Conservation (phyloP, 2,329 filamentous ascomycete species). For the Ophiostoma sp. region DNA sequence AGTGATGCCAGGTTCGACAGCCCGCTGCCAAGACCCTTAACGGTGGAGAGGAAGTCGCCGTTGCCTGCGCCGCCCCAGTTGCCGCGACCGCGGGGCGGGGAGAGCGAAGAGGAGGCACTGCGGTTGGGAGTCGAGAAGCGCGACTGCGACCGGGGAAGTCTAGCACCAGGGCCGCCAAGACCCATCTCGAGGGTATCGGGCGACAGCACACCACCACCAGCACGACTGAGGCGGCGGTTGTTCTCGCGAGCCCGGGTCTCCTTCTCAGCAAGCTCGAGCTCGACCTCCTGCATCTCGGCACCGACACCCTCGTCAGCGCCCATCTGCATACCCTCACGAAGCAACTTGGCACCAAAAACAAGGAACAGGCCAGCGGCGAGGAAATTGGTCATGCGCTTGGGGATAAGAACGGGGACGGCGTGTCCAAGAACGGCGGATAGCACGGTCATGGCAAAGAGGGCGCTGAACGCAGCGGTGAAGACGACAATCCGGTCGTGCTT, state of each 20-base stretch:
- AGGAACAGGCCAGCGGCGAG: slow-evolving; percentile 81
- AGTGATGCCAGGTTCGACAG: slow-evolving; percentile 82
- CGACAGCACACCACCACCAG: slow-evolving; percentile 44
- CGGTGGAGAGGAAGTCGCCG: slow-evolving; percentile 48
- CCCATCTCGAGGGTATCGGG: slow-evolving; percentile 79
- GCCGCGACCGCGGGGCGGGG: slow-evolving; percentile 54
- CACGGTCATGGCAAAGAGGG: slow-evolving; percentile 88
- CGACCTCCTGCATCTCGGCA: slow-evolving; percentile 98
- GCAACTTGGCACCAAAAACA: slow-evolving; percentile 76
- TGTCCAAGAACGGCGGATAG: slow-evolving; percentile 90
- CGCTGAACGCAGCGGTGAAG: slow-evolving; percentile 89
- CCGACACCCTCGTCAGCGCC: slow-evolving; percentile 80
- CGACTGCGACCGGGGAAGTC: slow-evolving; percentile 67
- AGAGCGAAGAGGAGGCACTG: slow-evolving; percentile 75
- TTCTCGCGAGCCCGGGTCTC: slow-evolving; percentile 65
- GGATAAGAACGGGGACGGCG: slow-evolving; percentile 81
- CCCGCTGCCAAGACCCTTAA: slow-evolving; percentile 50
- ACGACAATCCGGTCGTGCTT: slow-evolving; percentile 90
- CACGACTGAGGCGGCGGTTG: slow-evolving; percentile 57
- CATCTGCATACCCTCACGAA: slow-evolving; percentile 86
- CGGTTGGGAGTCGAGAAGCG: slow-evolving; percentile 75
- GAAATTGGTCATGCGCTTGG: slow-evolving; percentile 85
- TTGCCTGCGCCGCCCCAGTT: slow-evolving; percentile 36
- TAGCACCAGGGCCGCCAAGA: slow-evolving; percentile 44
- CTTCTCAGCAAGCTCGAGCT: slow-evolving; percentile 88